Evolutionary conservation across 352 stramenopile genomes (phyloP).

Genomic region (Globisporangium parvum): DNA sequence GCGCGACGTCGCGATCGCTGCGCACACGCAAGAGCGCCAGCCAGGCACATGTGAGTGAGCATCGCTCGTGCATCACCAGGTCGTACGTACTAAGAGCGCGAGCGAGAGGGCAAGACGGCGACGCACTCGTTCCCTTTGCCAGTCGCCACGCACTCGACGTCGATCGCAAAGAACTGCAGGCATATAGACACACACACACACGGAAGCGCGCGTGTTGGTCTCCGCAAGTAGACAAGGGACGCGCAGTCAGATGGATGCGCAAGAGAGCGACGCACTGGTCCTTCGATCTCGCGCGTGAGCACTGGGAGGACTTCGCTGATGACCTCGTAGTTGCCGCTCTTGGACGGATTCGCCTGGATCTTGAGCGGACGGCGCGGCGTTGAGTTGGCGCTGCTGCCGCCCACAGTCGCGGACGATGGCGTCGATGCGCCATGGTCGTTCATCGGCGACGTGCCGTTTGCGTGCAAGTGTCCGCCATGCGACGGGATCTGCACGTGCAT

Average conservation of each 20-base stretch:
- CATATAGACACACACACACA: slow-evolving; percentile 2
- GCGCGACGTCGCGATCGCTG: slow-evolving; percentile 86
- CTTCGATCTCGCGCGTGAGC: slow-evolving; percentile 69
- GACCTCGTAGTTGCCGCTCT: slow-evolving; percentile 56
- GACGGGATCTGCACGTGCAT: slow-evolving; percentile 11
- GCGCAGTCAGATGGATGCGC: not conserved
- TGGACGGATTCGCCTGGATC: slow-evolving; percentile 62
- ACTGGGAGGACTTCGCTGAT: slow-evolving; percentile 76
- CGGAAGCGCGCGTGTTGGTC: not conserved
- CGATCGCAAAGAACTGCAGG: slow-evolving; percentile 85
- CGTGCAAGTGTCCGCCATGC: slow-evolving; percentile 1
- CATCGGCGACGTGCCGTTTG: slow-evolving; percentile 15
- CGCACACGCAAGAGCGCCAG: not conserved
- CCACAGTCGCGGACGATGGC: not conserved
- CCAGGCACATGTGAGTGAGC: not conserved
- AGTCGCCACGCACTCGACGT: slow-evolving; percentile 91
- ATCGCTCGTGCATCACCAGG: not conserved
- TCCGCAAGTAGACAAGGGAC: not conserved
- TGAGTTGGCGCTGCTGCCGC: not conserved
- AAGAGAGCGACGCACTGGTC: slow-evolving; percentile 40
- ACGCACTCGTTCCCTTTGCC: slow-evolving; percentile 70
- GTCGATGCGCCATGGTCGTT: slow-evolving; percentile 11
- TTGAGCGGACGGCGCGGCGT: slow-evolving; percentile 35
- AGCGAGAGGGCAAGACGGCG: too few relatives aligned
- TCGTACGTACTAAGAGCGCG: too few relatives aligned